phyloP scores from a whole-genome alignment of 2,329 filamentous ascomycete genomes.

The Hypoxylon sp. region DNA sequence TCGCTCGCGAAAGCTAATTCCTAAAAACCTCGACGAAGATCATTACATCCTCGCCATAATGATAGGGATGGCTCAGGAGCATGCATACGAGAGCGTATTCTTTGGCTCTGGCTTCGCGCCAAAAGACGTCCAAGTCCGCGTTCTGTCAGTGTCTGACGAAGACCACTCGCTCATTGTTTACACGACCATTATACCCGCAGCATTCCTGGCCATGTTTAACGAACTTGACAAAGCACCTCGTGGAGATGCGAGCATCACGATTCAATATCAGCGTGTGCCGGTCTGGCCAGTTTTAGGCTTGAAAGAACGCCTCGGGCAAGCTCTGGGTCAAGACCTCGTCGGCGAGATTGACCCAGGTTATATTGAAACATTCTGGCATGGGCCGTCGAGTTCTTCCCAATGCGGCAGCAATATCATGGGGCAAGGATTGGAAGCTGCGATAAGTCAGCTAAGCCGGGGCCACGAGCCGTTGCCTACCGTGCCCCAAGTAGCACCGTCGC shows the following conservation, averaged over 20 bases:
- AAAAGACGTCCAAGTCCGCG: constrained; percentile 61
- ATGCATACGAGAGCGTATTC: constrained; percentile 58
- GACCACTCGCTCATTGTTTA: constrained; percentile 67
- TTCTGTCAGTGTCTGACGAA: constrained; percentile 63
- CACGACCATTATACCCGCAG: constrained; percentile 61
- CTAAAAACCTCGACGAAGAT: constrained; percentile 64
- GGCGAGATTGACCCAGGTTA: constrained; percentile 57
- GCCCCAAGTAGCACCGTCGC: constrained; percentile 27
- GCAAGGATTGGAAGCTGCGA: background rate
- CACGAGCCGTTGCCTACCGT: constrained; percentile 12
- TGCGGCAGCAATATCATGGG: background rate
- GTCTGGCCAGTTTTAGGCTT: constrained; percentile 68
- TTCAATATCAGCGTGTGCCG: constrained; percentile 63
- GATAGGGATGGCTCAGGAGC: constrained; percentile 68
- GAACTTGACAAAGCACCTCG: constrained; percentile 58
- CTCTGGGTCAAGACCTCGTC: constrained; percentile 64
- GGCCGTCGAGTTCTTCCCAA: constrained; percentile 34
- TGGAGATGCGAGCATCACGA: constrained; percentile 55
- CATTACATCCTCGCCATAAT: constrained; percentile 65
- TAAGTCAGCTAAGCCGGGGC: background rate
- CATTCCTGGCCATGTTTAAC: constrained; percentile 65
- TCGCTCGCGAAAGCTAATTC: constrained; percentile 61
- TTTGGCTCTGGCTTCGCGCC: constrained; percentile 43
- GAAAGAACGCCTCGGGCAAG: constrained; percentile 66
- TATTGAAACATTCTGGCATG: constrained; percentile 62